Evolutionary conservation across 2,329 filamentous ascomycete species (phyloP), one percentile per base, ranked within the genome.

Genomic region (Aspergillus sp.): DNA sequence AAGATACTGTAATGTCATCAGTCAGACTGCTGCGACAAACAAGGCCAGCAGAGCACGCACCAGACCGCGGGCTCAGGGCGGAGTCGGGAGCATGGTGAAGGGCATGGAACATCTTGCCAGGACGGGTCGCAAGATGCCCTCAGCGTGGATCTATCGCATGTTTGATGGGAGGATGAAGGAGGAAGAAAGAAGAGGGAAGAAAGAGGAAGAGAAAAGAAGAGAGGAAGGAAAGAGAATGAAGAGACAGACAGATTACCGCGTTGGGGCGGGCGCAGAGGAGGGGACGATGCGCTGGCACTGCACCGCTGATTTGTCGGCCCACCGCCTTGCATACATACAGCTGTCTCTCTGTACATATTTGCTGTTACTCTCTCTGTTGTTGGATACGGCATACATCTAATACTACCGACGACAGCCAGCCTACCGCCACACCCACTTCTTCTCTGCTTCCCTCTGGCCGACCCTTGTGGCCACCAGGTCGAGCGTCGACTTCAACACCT

Each of bases 401-500:
- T n/a, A n/a, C n/a, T n/a, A n/a, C n/a, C n/a, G n/a, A n/a, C n/a
- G n/a, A n/a, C n/a, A n/a, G n/a, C n/a, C n/a, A n/a, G n/a, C n/a
- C 53, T 45, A 60, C 32, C 61, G 68, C 40, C 71, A 58, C 31
- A 68, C 68, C 78, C 80, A 82, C 45, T 68, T 70, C 64, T 82
- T 82, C 42, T 79, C 78, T 43, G 59, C 72, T 58, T 66, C 72
- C 42, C 69, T 80, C 48, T 68, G 69, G 39, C 70, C 78, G 33
- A 76, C 68, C 25, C 80, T 70, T 26, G 71, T 69, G 7, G 84
- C 84, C 32, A 83, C 65, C 7, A 61, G 60, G 39, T 76, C 76
- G 13, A 91, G 61, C 0, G 82, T 88, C 33, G 76, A 72, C 49
- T 77, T 82, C 45, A 93, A 76, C 15, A 77, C 73, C 13, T 76